Percentiles rank a stretch among this genome's conserved stretches.
phyloP scores from a whole-genome alignment of 208 protist genomes.

The Leishmania braziliensis region DNA sequence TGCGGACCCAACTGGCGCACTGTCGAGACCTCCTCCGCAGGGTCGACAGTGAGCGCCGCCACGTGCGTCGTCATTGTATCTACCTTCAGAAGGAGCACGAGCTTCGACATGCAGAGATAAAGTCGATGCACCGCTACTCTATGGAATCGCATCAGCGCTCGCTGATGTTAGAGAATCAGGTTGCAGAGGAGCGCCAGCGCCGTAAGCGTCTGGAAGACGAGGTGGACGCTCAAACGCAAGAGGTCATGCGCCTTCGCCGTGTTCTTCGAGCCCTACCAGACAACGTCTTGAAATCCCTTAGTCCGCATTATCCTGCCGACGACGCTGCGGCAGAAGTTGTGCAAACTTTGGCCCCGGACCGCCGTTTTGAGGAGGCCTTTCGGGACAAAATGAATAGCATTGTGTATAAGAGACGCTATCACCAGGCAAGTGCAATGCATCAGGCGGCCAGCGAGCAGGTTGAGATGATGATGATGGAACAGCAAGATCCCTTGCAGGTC shows the following conservation, averaged over 20 bases:
- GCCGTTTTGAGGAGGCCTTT: conserved; percentile 78
- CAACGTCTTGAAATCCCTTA: conserved; percentile 21
- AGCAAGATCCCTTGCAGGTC: conserved; percentile 34
- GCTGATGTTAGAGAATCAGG: conserved; percentile 24
- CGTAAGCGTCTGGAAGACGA: conserved; percentile 26
- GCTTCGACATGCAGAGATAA: conserved; percentile 13
- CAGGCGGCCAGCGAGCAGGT: conserved; percentile 35
- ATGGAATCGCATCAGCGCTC: conserved; percentile 35
- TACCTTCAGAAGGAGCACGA: conserved; percentile 38
- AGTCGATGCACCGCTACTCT: conserved; percentile 30
- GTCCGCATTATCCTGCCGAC: not conserved
- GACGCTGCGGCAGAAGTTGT: not conserved
- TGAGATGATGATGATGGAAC: conserved; percentile 48
- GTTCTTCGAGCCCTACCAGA: conserved; percentile 46
- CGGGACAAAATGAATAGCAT: conserved; percentile 75
- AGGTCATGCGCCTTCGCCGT: conserved; percentile 57
- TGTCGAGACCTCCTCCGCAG: conserved; percentile 49
- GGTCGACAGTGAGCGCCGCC: conserved; percentile 64
- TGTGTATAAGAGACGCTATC: conserved; percentile 37
- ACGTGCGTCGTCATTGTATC: conserved; percentile 24
- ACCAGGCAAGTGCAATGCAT: conserved; percentile 25
- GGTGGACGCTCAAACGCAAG: conserved; percentile 32
- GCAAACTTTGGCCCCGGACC: conserved; percentile 58
- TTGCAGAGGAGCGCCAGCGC: conserved; percentile 21
- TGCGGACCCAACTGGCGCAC: conserved; percentile 40